phyloP scores from a whole-genome alignment of 2,329 filamentous ascomycete genomes.

The Fusarium euwallaceae region DNA sequence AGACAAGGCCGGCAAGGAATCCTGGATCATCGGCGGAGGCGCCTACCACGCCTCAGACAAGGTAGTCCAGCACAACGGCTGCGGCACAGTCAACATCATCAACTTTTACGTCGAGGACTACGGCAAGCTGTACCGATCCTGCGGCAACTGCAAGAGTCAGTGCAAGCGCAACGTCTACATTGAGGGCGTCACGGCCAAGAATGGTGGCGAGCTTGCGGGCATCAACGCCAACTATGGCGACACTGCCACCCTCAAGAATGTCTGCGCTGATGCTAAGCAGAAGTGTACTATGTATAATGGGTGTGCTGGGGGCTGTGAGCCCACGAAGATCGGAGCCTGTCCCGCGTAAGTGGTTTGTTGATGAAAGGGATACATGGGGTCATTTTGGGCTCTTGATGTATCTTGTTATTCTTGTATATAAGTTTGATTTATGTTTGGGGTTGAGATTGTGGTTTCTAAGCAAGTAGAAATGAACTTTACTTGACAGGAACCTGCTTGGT shows the following conservation, averaged over 20 bases:
- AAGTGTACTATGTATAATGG: conserved; percentile 44
- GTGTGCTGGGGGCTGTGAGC: conserved; percentile 46
- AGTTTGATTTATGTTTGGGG: not conserved
- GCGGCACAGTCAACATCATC: conserved; percentile 52
- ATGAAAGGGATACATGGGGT: not conserved
- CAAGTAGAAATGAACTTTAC: not conserved
- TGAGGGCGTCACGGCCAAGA: conserved; percentile 26
- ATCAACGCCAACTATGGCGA: conserved; percentile 40
- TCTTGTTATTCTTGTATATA: conserved; percentile 8
- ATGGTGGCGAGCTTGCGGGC: conserved; percentile 35
- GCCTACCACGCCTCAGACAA: conserved; percentile 57
- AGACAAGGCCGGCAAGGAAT: conserved; percentile 48
- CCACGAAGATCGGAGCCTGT: conserved; percentile 46
- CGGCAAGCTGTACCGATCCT: conserved; percentile 64
- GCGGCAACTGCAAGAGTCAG: conserved; percentile 50
- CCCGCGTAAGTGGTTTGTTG: conserved; percentile 24
- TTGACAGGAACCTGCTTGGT: not conserved
- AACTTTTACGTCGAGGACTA: conserved; percentile 50
- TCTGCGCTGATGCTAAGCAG: conserved; percentile 43
- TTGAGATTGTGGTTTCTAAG: not conserved
- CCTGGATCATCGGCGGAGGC: conserved; percentile 58
- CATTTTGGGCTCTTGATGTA: not conserved
- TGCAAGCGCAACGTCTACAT: conserved; percentile 33
- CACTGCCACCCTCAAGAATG: conserved; percentile 32
- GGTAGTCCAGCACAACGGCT: conserved; percentile 58